These are phyloP conservation scores for Fusarium newnesense DNA, from an alignment of 2,329 filamentous ascomycete species.

Conservation along the genomic window DNA sequence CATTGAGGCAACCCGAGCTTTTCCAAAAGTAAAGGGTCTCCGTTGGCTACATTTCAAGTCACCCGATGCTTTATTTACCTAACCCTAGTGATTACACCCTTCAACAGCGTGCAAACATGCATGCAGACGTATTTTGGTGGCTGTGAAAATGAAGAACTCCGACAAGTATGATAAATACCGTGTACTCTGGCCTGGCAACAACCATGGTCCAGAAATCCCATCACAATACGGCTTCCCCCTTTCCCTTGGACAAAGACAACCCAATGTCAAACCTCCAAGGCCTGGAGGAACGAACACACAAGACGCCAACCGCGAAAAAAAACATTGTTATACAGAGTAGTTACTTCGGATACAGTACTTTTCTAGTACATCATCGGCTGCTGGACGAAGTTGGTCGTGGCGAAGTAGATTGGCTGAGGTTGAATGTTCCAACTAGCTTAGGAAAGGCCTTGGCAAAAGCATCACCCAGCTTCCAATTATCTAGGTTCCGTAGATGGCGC, in stretches of 20 bases:
- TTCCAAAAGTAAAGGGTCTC: no score
- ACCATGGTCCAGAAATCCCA: neutral
- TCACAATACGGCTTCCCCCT: neutral
- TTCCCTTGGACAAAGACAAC: neutral
- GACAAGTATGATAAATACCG: neutral
- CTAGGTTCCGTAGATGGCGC: slow-evolving; percentile 76
- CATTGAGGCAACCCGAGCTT: neutral
- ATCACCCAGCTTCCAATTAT: slow-evolving; percentile 84
- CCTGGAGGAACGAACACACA: neutral
- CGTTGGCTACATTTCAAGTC: neutral
- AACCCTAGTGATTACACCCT: neutral
- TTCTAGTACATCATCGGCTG: slow-evolving; percentile 21
- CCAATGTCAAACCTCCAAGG: neutral
- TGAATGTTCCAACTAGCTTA: slow-evolving; percentile 45
- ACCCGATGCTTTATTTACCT: neutral
- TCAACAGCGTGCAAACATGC: neutral
- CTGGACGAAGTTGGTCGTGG: slow-evolving; percentile 27
- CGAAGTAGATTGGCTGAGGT: slow-evolving; percentile 37
- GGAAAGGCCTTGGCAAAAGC: slow-evolving; percentile 75
- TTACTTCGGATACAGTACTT: neutral
- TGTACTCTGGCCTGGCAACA: neutral
- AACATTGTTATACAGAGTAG: neutral
- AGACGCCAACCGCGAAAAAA: neutral
- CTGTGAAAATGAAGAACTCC: neutral
- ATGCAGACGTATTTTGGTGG: neutral